Evolutionary conservation across 1,284 basidiomycete species (phyloP).

Genomic region (Phenoliferia sp.): DNA sequence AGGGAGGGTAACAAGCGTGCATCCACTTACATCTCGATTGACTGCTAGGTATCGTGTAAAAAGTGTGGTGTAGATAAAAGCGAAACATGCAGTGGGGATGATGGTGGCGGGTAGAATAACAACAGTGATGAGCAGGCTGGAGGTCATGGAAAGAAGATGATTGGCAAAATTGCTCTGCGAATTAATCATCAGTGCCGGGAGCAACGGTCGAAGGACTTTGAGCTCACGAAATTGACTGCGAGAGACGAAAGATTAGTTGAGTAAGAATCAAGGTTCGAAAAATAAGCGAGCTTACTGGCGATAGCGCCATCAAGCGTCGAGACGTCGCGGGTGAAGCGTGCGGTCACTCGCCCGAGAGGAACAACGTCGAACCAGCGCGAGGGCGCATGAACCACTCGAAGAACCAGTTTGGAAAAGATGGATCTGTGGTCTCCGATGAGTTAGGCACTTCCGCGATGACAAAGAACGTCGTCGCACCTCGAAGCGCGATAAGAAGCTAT

Average conservation of each 20-base stretch:
- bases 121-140: slow-evolving; percentile 34
- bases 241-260: too few relatives aligned
- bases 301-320: slow-evolving; percentile 36
- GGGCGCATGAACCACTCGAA: slow-evolving; percentile 35
- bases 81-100: slow-evolving; percentile 28
- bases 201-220: neutral
- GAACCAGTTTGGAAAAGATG: slow-evolving; percentile 35
- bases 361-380: slow-evolving; percentile 39
- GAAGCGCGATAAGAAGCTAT: slow-evolving; percentile 25
- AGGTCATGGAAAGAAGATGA: slow-evolving; percentile 31
- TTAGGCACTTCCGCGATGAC: slow-evolving; percentile 20
- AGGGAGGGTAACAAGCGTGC: too few relatives aligned
- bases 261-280: too few relatives aligned
- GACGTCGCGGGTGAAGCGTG: slow-evolving; percentile 40
- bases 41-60: slow-evolving; percentile 37
- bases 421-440: slow-evolving; percentile 25
- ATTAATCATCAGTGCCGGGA: neutral
- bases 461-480: slow-evolving; percentile 24
- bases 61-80: slow-evolving; percentile 29
- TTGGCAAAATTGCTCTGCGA: slow-evolving; percentile 17
- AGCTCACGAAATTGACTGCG: slow-evolving; percentile 33
- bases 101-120: slow-evolving; percentile 38
- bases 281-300: too few relatives aligned
- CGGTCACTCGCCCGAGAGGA: slow-evolving; percentile 37
- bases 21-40: slow-evolving; percentile 34